Conservation (phyloP, 495 filamentous ascomycete species). For the Rusavskia elegans region DNA sequence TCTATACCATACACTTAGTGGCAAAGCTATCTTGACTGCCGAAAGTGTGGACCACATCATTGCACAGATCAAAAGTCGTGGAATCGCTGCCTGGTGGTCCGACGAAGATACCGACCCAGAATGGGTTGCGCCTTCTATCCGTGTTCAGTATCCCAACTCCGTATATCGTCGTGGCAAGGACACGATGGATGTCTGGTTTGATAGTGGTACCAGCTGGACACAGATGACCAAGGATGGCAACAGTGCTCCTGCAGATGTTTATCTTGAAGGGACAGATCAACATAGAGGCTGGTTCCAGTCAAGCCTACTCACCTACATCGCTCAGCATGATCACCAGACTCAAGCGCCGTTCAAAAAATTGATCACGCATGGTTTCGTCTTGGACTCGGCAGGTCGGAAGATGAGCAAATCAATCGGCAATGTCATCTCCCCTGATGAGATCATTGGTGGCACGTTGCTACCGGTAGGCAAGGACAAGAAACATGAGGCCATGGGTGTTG, state of each 20-base stretch:
- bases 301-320: conserved; percentile 77
- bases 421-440: conserved; percentile 59
- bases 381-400: conserved; percentile 78
- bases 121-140: conserved; percentile 47
- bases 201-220: conserved; percentile 93
- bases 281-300: conserved; percentile 99
- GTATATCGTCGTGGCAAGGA: conserved; percentile 67
- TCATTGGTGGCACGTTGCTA: conserved; percentile 64
- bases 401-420: conserved; percentile 99
- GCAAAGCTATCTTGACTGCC: conserved; percentile 57
- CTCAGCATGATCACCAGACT: conserved; percentile 26
- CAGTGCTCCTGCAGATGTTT: conserved; percentile 52
- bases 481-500: conserved; percentile 52
- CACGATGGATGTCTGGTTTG: conserved; percentile 99
- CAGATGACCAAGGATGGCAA: conserved; percentile 30
- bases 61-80: conserved; percentile 53
- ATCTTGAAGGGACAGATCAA: conserved; percentile 88
- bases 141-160: conserved; percentile 23
- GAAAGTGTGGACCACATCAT: conserved; percentile 78
- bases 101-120: conserved; percentile 53
- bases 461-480: conserved; percentile 31
- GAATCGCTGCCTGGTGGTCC: conserved; percentile 87
- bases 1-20: conserved; percentile 52
- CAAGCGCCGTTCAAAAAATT: conserved; percentile 64
- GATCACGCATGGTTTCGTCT: conserved; percentile 88